Percentiles rank a stretch among this genome's conserved stretches.
phyloP scores from a whole-genome alignment of 805 yeast species.

The Huiozyma sinensis region DNA sequence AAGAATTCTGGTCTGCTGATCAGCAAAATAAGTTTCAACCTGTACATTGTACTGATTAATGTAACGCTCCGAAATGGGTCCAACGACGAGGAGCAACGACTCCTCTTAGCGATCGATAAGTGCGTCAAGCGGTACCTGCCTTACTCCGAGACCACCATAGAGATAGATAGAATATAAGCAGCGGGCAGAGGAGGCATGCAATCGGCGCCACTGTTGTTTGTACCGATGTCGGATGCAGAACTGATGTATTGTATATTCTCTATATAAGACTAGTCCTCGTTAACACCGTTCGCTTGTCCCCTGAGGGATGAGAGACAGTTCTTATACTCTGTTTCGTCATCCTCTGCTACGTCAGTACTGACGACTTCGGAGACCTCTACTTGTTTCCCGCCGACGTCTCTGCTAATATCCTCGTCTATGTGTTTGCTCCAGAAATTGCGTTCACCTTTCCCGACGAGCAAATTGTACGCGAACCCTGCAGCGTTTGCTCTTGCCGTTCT shows the following conservation, averaged over 20 bases:
- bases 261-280: neutral
- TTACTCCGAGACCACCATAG: constrained; percentile 24
- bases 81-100: constrained; percentile 52
- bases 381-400: constrained; percentile 30
- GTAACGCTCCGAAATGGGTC: constrained; percentile 59
- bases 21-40: constrained; percentile 51
- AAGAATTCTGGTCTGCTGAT: constrained; percentile 36
- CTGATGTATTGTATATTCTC: neutral
- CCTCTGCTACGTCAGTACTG: constrained; percentile 17
- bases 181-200: neutral
- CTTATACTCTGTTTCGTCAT: constrained; percentile 34
- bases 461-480: constrained; percentile 60
- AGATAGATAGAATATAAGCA: constrained; percentile 12
- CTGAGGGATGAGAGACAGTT: constrained; percentile 36
- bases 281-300: constrained; percentile 26
- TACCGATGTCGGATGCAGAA: too few relatives aligned
- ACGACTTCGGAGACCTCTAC: constrained; percentile 4
- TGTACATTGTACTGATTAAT: constrained; percentile 46
- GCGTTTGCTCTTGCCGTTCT: constrained; percentile 93
- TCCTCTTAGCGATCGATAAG: constrained; percentile 31
- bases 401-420: constrained; percentile 41
- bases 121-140: constrained; percentile 18
- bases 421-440: constrained; percentile 47
- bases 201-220: too few relatives aligned
- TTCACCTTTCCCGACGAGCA: constrained; percentile 74